Percentiles rank a stretch among this genome's conserved stretches.
These are phyloP conservation scores for Salvia rosmarinus DNA, from an alignment of 257 asterid genomes.

Conservation along the genomic window DNA sequence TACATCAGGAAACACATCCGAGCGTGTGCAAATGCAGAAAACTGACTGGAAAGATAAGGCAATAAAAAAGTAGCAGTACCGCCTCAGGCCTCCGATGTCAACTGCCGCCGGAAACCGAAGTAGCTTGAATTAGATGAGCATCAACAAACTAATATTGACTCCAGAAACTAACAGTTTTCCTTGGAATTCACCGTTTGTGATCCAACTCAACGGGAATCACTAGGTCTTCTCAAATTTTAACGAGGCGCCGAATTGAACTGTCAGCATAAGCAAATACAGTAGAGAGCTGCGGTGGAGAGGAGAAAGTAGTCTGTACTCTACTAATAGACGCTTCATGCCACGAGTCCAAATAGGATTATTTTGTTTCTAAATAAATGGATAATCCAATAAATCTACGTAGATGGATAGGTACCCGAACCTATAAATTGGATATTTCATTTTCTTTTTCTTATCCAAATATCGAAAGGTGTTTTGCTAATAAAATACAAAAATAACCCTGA, in stretches of 20 bases:
- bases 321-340: background rate
- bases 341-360: background rate
- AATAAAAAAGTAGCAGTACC: background rate
- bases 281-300: background rate
- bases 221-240: background rate
- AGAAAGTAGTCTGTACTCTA: background rate
- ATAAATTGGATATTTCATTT: too few relatives aligned
- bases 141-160: conserved; percentile 17
- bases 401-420: too few relatives aligned
- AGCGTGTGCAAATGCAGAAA: conserved; percentile 8
- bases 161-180: background rate
- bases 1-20: background rate
- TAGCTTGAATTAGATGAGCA: conserved; percentile 33
- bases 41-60: background rate
- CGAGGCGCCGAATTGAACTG: background rate
- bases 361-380: background rate
- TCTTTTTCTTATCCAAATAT: too few relatives aligned
- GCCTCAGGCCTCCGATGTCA: background rate
- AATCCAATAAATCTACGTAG: background rate
- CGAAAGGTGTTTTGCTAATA: too few relatives aligned
- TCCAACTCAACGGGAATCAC: background rate
- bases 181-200: background rate
- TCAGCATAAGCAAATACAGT: background rate
- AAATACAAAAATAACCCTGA: too few relatives aligned
- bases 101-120: conserved; percentile 2